These are phyloP conservation scores for Dendrocalamus sinicus DNA, from an alignment of 176 grass and related monocot species.

Conservation along the genomic window DNA sequence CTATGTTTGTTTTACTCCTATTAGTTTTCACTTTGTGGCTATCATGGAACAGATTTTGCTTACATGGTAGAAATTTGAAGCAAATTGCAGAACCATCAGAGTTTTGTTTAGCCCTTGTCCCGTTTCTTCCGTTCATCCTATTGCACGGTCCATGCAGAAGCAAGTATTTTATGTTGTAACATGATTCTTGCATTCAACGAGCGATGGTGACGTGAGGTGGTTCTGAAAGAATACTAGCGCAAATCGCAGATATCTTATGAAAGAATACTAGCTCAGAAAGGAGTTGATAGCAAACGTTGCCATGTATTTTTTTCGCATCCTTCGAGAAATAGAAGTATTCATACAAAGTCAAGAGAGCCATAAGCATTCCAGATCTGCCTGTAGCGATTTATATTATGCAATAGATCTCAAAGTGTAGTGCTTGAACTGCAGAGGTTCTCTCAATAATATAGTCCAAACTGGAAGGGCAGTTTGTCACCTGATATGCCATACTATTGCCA, in stretches of 20 bases:
- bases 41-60: slow-evolving; percentile 15
- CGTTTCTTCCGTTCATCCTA: neutral
- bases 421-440: neutral
- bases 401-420: neutral
- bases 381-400: neutral
- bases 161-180: neutral
- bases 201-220: neutral
- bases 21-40: neutral
- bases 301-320: neutral
- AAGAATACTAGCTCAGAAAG: neutral
- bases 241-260: neutral
- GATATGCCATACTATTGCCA: slow-evolving; percentile 57
- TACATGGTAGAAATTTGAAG: slow-evolving; percentile 22
- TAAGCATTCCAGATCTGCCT: slow-evolving; percentile 1
- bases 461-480: neutral
- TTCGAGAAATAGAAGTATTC: neutral
- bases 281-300: neutral
- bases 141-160: neutral
- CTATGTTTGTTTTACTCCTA: neutral
- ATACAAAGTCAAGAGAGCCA: neutral
- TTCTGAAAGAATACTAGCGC: neutral
- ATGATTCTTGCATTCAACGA: neutral
- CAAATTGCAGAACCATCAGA: neutral
- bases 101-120: neutral
- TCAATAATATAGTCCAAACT: neutral